Percentiles rank a stretch among this genome's conserved stretches.
Evolutionary conservation across 2,329 filamentous ascomycete genomes (phyloP).

Genomic region (Tolypocladium capitatum): DNA sequence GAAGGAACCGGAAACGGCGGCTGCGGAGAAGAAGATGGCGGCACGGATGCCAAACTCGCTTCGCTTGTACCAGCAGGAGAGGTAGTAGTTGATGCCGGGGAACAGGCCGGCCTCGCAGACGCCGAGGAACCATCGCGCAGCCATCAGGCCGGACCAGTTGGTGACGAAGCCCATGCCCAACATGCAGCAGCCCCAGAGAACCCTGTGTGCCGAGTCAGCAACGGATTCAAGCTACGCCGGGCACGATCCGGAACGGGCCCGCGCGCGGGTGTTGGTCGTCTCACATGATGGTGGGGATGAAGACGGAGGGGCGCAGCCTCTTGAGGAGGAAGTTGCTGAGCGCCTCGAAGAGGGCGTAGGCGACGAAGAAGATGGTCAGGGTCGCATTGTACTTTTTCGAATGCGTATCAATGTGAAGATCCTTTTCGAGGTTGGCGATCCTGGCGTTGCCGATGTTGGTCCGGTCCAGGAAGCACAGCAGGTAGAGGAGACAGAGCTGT

Average conservation of each 20-base stretch:
- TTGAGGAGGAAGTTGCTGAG: slow-evolving; percentile 74
- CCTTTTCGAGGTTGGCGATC: slow-evolving; percentile 3
- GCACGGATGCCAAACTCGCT: slow-evolving; percentile 69
- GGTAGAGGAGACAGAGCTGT: slow-evolving; percentile 55
- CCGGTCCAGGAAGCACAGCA: slow-evolving; percentile 60
- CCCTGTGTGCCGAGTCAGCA: slow-evolving; percentile 23
- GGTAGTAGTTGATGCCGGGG: slow-evolving; percentile 66
- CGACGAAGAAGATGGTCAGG: slow-evolving; percentile 76
- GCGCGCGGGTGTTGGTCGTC: slow-evolving; percentile 6
- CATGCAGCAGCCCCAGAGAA: slow-evolving; percentile 56
- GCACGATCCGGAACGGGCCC: background rate
- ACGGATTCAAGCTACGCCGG: too few relatives aligned
- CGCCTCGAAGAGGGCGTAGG: slow-evolving; percentile 67
- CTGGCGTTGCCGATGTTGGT: slow-evolving; percentile 43
- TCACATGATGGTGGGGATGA: slow-evolving; percentile 71
- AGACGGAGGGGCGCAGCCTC: slow-evolving; percentile 59
- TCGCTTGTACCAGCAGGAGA: slow-evolving; percentile 74
- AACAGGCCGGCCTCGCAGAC: slow-evolving; percentile 64
- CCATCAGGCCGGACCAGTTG: slow-evolving; percentile 51
- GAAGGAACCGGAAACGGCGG: slow-evolving; percentile 66
- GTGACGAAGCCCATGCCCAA: slow-evolving; percentile 53
- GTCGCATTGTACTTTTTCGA: slow-evolving; percentile 56
- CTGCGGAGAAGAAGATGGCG: slow-evolving; percentile 74
- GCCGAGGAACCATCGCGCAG: slow-evolving; percentile 58
- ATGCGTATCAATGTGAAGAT: slow-evolving; percentile 45